These are phyloP conservation scores for Cordia subcordata DNA, from an alignment of 257 asterid genomes.

Conservation along the genomic window DNA sequence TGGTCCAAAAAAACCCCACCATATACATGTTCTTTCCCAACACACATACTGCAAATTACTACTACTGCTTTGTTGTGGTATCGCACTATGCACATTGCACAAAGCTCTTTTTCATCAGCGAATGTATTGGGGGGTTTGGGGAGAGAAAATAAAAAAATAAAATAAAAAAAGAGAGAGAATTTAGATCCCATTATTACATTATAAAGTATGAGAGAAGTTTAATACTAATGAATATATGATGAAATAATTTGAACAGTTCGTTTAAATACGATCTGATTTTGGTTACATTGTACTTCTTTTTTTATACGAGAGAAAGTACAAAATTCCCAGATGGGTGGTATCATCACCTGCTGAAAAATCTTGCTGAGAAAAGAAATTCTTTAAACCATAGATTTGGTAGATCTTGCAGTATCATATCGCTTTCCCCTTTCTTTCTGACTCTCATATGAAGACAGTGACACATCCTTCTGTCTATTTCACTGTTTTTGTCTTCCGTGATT, in stretches of 20 bases:
- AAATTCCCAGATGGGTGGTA: not conserved
- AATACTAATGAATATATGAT: no score
- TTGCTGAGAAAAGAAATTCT: not conserved
- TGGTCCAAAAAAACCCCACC: conserved; percentile 24
- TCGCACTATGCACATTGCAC: no score
- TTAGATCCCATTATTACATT: no score
- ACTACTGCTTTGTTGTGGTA: not conserved
- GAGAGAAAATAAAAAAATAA: no score
- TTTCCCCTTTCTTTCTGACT: conserved; percentile 2
- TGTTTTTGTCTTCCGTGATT: conserved; percentile 11
- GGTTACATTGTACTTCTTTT: no score
- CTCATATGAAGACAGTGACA: conserved; percentile 28
- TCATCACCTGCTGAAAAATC: not conserved
- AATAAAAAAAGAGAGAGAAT: no score
- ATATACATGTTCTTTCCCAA: conserved; percentile 13
- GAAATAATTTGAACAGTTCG: no score
- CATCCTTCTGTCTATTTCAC: conserved; percentile 1
- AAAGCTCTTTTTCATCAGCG: not conserved
- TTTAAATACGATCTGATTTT: no score
- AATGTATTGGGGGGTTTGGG: not conserved
- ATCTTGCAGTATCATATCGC: conserved; percentile 14
- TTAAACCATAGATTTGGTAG: conserved; percentile 33
- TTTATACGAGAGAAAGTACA: conserved; percentile 17
- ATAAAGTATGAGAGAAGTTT: no score
- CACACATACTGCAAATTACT: not conserved